Conservation (phyloP, 192 early-diverging fungal species). For the Haplosporangium gracile region DNA sequence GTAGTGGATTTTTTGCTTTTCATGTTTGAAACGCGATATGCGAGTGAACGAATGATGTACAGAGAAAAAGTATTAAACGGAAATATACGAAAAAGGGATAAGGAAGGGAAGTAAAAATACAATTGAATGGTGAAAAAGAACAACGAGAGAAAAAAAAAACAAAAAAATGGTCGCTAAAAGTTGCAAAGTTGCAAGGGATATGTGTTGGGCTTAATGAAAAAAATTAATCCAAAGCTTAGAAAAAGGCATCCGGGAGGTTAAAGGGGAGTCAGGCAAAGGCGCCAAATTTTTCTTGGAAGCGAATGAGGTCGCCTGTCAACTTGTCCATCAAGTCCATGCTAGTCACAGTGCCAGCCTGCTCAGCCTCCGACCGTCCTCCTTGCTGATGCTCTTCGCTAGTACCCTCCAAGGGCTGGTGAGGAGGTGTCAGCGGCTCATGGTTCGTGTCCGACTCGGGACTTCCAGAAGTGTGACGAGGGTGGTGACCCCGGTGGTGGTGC, state of each 20-base stretch:
- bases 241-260: not conserved
- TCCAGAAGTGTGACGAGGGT: constrained; percentile 10
- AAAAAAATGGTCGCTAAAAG: not conserved
- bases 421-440: constrained; percentile 50
- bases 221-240: not conserved
- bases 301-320: constrained; percentile 63
- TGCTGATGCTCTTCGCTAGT: not conserved
- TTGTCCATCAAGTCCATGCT: constrained; percentile 68
- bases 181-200: not conserved
- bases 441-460: constrained; percentile 22
- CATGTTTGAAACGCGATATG: not conserved
- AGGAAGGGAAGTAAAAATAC: not conserved
- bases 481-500: constrained; percentile 10
- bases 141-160: not conserved
- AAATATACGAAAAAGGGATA: not conserved
- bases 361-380: not conserved
- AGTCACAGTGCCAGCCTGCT: not conserved
- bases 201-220: not conserved
- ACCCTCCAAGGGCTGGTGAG: constrained; percentile 35
- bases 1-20: not conserved
- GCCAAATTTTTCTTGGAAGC: constrained; percentile 66
- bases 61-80: not conserved
- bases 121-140: not conserved
- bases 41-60: not conserved
- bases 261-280: constrained; percentile 9